Percentiles rank a stretch among this genome's conserved stretches.
Conservation (phyloP, 129 eudicot species). For the Erigeron canadensis region DNA sequence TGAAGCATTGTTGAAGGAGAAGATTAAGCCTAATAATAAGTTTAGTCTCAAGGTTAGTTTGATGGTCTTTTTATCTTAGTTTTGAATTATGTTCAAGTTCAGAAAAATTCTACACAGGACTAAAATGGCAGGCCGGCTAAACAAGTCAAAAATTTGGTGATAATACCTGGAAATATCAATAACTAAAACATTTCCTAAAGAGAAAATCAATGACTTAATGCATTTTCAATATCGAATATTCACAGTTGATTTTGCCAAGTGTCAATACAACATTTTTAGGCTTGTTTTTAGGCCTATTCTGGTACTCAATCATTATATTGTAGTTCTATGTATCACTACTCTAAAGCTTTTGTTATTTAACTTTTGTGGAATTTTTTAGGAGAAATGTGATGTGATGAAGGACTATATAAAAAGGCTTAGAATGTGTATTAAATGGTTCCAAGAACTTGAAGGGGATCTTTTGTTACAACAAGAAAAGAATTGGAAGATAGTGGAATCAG, state of each 20-base stretch:
- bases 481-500: slow-evolving; percentile 51
- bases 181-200: too few species aligned
- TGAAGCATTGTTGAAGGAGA: slow-evolving; percentile 81
- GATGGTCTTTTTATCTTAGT: neutral
- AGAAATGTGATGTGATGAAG: slow-evolving; percentile 72
- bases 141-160: too few species aligned
- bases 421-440: slow-evolving; percentile 83
- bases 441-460: slow-evolving; percentile 63
- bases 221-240: too few species aligned
- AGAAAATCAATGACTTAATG: too few species aligned
- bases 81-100: too few species aligned
- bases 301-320: too few species aligned
- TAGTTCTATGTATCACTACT: neutral
- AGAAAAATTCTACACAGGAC: too few species aligned
- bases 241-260: too few species aligned
- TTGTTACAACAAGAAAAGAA: slow-evolving; percentile 63
- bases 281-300: too few species aligned
- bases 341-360: neutral
- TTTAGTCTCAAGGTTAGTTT: slow-evolving; percentile 66
- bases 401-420: slow-evolving; percentile 72
- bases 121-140: too few species aligned
- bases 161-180: too few species aligned
- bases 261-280: too few species aligned
- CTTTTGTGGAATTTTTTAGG: slow-evolving; percentile 46
- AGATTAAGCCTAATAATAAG: slow-evolving; percentile 73